phyloP scores from a whole-genome alignment of 2,329 filamentous ascomycete genomes.

The Akanthomyces uredinophilus region DNA sequence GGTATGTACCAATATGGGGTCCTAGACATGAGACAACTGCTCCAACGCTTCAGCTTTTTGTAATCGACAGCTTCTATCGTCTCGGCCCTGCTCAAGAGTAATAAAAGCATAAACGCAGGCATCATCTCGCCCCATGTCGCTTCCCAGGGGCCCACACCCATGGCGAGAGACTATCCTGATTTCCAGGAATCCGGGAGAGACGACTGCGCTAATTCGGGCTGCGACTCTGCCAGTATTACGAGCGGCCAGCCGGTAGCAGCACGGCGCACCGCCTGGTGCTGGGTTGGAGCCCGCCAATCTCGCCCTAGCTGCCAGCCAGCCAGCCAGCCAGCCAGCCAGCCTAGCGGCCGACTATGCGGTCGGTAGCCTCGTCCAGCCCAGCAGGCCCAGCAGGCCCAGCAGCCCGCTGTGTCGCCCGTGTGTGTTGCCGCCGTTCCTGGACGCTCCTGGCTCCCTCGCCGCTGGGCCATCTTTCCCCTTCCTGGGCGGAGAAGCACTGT shows the following conservation, averaged over 20 bases:
- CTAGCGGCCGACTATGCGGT: no score
- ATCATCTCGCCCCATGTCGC: background rate
- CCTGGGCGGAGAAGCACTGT: background rate
- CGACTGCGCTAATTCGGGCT: background rate
- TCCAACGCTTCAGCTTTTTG: background rate
- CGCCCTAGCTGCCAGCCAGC: background rate
- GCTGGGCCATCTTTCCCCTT: background rate
- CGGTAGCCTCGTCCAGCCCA: constrained; percentile 9
- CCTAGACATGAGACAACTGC: constrained; percentile 1
- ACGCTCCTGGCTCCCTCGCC: background rate
- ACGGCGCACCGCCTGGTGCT: background rate
- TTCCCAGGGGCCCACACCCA: background rate
- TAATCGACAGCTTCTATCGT: background rate
- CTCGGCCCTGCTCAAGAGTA: background rate
- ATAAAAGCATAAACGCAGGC: background rate
- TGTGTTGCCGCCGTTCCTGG: background rate
- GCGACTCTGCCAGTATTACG: background rate
- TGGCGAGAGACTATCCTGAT: background rate
- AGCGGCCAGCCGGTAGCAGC: background rate
- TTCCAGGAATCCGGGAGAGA: constrained; percentile 6
- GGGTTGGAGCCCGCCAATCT: background rate
- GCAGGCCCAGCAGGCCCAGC: background rate
- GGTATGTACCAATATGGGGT: background rate
- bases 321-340: background rate
- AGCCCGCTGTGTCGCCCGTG: background rate